Evolutionary conservation across 2,329 filamentous ascomycete genomes (phyloP), one percentile per base, ranked within the genome.

Genomic region (Alternaria triticina): DNA sequence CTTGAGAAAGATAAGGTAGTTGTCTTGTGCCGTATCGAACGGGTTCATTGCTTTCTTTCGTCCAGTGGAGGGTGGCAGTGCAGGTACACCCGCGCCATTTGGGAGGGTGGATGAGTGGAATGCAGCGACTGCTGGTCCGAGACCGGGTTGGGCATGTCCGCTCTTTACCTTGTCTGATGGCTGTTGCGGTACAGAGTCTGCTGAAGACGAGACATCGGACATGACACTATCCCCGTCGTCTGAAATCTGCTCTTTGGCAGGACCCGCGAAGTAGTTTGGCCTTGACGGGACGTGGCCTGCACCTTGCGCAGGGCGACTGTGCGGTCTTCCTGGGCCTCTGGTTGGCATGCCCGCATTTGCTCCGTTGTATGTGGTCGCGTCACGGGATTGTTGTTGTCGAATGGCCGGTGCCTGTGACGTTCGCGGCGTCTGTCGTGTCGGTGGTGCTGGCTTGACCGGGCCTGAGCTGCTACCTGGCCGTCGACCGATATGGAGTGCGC

Each of bases 1-100:
- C 51, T 80, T 83, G 5, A 84, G 57, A 36, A 78, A 79, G 6
- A 81, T 77, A 0, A 85, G 67, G 8, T 80, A 64, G 25, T 77
- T 70, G 15, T 77, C 70, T 49, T 77, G 71, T 22, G 71, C 65
- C 12, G 68, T 52, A 4, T 67, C 65, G 46, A 72, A 70, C 23
- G 44, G 59, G 4, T 60, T 62, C 3, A 36, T 25, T 5, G 43
- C 20, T 40, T 13, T 59, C 13, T n/a, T 57, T 22, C 40, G 57
- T 27, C 40, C 43, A 9, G 23, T 12, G 23, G 15, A 30, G 0
- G 13, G 45, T 27, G 23, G 36, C 11, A n/a, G 47, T 17, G 46
- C 20, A 49, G 23, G 20, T 45, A 45, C 43, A 27, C 30, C 7
- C 6, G 47, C 4, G 25, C 47, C 25, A 27, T 20, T 30, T 5